A percentile compares a stretch with the other conserved stretches of the same genome.
These are phyloP conservation scores for Chaetomiaceae sp. DNA, from an alignment of 2,329 filamentous ascomycete species.

Conservation along the genomic window DNA sequence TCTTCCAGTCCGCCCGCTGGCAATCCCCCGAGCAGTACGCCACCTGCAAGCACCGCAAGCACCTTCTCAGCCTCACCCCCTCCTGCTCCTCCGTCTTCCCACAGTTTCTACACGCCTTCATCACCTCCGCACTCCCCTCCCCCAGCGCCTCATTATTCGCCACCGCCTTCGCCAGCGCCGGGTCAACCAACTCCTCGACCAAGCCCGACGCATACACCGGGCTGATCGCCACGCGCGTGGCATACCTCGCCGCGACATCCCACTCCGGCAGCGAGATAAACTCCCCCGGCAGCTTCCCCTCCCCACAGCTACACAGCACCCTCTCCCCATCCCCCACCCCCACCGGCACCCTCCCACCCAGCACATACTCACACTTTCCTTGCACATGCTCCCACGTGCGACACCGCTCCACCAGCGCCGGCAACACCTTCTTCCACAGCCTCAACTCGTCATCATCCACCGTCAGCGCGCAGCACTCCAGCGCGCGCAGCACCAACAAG, in stretches of 20 bases:
- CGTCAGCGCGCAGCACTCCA: constrained; percentile 33
- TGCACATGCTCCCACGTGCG: constrained; percentile 40
- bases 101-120: constrained; percentile 34
- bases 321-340: constrained; percentile 31
- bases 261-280: constrained; percentile 39
- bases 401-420: constrained; percentile 41
- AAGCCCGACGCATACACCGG: constrained; percentile 42
- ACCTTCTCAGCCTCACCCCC: constrained; percentile 36
- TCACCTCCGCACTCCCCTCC: neutral
- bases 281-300: constrained; percentile 35
- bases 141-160: constrained; percentile 1
- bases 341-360: constrained; percentile 33
- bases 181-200: constrained; percentile 36
- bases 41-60: constrained; percentile 37
- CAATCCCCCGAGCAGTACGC: constrained; percentile 48
- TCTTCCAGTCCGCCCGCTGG: constrained; percentile 50
- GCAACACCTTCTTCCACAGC: constrained; percentile 42
- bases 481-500: constrained; percentile 31
- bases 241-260: constrained; percentile 35
- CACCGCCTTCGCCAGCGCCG: constrained; percentile 1
- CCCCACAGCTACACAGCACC: constrained; percentile 42
- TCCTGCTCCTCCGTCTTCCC: constrained; percentile 28
- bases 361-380: constrained; percentile 38
- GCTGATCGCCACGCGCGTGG: constrained; percentile 53
- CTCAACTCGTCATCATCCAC: constrained; percentile 52